Percentiles rank a stretch among this genome's conserved stretches.
Conservation (phyloP, 2,329 filamentous ascomycete species). For the Macrophomina phaseolina region DNA sequence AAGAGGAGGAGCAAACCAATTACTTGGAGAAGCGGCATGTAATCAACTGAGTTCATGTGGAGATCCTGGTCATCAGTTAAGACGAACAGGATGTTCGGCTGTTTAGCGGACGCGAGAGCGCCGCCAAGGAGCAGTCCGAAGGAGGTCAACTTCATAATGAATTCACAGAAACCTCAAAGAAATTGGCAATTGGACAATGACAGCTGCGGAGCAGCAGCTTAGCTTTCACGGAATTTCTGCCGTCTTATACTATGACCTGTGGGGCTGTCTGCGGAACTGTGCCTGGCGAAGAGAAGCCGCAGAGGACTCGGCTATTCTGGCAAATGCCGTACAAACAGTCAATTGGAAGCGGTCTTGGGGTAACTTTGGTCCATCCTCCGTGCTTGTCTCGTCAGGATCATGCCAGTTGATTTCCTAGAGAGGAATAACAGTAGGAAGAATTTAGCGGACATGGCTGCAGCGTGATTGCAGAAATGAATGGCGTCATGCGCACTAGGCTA, state of each 20-base stretch:
- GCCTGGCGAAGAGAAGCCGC: not conserved
- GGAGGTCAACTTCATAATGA: constrained; percentile 10
- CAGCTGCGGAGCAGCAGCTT: not conserved
- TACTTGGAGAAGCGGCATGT: constrained; percentile 61
- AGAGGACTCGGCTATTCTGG: not conserved
- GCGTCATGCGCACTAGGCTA: constrained; percentile 8
- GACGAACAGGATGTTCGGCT: constrained; percentile 67
- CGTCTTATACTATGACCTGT: constrained; percentile 8
- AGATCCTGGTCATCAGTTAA: constrained; percentile 72
- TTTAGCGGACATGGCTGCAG: not conserved
- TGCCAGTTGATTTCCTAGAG: not conserved
- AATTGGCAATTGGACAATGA: not conserved
- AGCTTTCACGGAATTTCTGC: not conserved
- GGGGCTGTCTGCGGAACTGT: not conserved
- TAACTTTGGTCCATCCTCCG: not conserved
- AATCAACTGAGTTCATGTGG: constrained; percentile 64
- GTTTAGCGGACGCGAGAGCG: constrained; percentile 23
- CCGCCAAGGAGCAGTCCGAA: constrained; percentile 13
- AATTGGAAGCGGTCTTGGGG: not conserved
- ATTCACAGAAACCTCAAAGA: not conserved
- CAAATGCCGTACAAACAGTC: not conserved
- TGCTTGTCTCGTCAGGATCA: not conserved
- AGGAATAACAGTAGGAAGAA: not conserved
- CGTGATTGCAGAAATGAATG: constrained; percentile 10
- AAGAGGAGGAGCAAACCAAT: not conserved